These are phyloP conservation scores for Fusarium sp. DNA, from an alignment of 2,329 filamentous ascomycete species.

Conservation along the genomic window DNA sequence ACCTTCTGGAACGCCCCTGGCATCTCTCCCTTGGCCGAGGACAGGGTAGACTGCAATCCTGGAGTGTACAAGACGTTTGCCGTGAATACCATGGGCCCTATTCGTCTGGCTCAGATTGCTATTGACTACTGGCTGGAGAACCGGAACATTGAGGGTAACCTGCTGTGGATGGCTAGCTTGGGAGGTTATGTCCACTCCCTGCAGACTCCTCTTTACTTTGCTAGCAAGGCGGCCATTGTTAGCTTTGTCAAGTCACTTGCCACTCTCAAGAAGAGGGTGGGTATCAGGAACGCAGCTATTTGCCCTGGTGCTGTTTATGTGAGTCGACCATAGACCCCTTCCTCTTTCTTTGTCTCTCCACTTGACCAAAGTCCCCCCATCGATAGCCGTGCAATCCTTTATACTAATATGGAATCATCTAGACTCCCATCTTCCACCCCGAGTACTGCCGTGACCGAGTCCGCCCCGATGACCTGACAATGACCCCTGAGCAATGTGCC, in stretches of 20 bases:
- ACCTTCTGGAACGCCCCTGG: constrained; percentile 44
- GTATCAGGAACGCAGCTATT: constrained; percentile 19
- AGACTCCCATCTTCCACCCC: constrained; percentile 18
- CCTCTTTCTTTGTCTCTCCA: too few species aligned
- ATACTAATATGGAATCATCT: too few species aligned
- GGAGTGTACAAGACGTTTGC: constrained; percentile 40
- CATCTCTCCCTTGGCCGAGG: constrained; percentile 29
- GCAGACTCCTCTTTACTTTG: constrained; percentile 38
- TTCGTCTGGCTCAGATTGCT: constrained; percentile 42
- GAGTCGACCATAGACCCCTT: not conserved
- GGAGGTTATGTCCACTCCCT: constrained; percentile 44
- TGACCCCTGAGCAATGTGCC: constrained; percentile 10
- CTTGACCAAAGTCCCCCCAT: too few species aligned
- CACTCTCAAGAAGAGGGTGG: not conserved
- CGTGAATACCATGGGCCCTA: constrained; percentile 43
- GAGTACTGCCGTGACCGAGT: constrained; percentile 22
- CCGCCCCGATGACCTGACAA: not conserved
- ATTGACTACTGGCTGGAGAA: constrained; percentile 45
- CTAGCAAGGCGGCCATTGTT: constrained; percentile 25
- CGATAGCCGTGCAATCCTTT: too few species aligned
- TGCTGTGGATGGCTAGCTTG: constrained; percentile 44
- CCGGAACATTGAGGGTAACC: constrained; percentile 20
- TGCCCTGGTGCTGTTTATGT: constrained; percentile 22
- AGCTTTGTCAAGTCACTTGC: constrained; percentile 24
- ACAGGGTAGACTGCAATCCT: constrained; percentile 24